Evolutionary conservation across 352 stramenopile species (phyloP).

Genomic region (Elongisporangium undulatum): DNA sequence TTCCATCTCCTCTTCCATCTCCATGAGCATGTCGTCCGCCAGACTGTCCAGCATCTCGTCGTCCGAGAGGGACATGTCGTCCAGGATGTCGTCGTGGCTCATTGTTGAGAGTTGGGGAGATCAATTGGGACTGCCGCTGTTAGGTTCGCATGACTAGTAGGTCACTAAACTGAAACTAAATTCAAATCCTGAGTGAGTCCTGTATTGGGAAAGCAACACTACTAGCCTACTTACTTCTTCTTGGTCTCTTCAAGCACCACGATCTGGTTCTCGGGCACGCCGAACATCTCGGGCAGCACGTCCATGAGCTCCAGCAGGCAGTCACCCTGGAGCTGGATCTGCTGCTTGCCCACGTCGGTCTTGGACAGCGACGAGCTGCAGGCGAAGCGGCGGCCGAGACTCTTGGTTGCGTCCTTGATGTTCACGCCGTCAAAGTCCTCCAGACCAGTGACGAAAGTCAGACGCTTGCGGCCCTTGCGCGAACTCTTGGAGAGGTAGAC

Average conservation of each 20-base stretch:
- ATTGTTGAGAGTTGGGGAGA: constrained; percentile 12
- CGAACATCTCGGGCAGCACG: constrained; percentile 73
- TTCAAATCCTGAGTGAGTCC: not conserved
- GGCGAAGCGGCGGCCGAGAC: constrained; percentile 76
- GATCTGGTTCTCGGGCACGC: constrained; percentile 71
- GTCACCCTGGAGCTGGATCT: constrained; percentile 83
- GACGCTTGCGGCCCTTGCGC: constrained; percentile 72
- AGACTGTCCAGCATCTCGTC: constrained; percentile 81
- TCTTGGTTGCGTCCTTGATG: constrained; percentile 82
- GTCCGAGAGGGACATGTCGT: constrained; percentile 83
- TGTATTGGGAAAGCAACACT: not conserved
- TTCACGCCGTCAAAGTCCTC: constrained; percentile 79
- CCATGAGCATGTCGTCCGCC: constrained; percentile 77
- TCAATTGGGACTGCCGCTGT: not conserved
- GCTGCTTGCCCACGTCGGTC: constrained; percentile 65
- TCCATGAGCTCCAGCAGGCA: constrained; percentile 69
- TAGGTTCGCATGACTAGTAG: not conserved
- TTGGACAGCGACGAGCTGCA: constrained; percentile 80
- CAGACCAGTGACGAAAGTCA: constrained; percentile 79
- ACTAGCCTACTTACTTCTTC: constrained; percentile 28
- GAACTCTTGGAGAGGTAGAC: constrained; percentile 69
- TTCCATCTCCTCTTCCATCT: constrained; percentile 38
- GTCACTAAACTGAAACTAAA: not conserved
- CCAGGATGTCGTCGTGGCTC: constrained; percentile 72
- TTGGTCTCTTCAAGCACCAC: constrained; percentile 61